Conservation (phyloP, 495 filamentous ascomycete genomes). For the Penicillium mononematosum region DNA sequence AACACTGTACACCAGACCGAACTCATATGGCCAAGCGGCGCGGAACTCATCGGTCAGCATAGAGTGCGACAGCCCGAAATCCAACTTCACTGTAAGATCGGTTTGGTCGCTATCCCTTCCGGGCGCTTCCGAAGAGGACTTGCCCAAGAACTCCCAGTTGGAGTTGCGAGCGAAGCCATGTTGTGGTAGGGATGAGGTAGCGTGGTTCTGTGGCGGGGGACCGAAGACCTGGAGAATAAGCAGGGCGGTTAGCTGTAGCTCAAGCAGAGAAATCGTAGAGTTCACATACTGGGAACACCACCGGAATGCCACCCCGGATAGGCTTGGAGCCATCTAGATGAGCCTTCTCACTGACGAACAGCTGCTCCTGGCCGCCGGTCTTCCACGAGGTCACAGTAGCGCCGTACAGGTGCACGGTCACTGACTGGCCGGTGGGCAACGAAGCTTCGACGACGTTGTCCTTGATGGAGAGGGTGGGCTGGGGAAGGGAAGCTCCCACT, state of each 20-base stretch:
- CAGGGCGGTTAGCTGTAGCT: conserved; percentile 16
- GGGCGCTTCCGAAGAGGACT: conserved; percentile 67
- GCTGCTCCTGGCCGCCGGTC: conserved; percentile 73
- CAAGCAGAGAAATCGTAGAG: background rate
- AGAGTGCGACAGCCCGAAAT: conserved; percentile 81
- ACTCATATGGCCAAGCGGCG: conserved; percentile 75
- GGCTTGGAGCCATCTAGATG: conserved; percentile 64
- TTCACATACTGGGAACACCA: conserved; percentile 86
- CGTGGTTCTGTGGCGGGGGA: conserved; percentile 67
- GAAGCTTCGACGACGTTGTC: conserved; percentile 68
- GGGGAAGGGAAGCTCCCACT: conserved; percentile 60
- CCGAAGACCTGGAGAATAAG: conserved; percentile 73
- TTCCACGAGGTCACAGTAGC: conserved; percentile 96
- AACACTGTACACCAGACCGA: conserved; percentile 89
- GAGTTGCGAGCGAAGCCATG: conserved; percentile 95
- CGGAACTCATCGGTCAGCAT: conserved; percentile 64
- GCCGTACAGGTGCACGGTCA: conserved; percentile 83
- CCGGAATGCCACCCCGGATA: conserved; percentile 69
- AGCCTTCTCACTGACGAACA: conserved; percentile 82
- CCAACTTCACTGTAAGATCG: conserved; percentile 77
- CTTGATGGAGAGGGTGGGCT: conserved; percentile 66
- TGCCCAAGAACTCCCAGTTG: conserved; percentile 62
- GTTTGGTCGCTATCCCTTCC: conserved; percentile 37
- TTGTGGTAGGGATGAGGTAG: conserved; percentile 75
- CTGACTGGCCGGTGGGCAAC: conserved; percentile 80